Percentiles rank a stretch among this genome's conserved stretches.
These are phyloP conservation scores for Debaryomycetaceae sp. DNA, from an alignment of 1,139 yeast species.

Conservation along the genomic window DNA sequence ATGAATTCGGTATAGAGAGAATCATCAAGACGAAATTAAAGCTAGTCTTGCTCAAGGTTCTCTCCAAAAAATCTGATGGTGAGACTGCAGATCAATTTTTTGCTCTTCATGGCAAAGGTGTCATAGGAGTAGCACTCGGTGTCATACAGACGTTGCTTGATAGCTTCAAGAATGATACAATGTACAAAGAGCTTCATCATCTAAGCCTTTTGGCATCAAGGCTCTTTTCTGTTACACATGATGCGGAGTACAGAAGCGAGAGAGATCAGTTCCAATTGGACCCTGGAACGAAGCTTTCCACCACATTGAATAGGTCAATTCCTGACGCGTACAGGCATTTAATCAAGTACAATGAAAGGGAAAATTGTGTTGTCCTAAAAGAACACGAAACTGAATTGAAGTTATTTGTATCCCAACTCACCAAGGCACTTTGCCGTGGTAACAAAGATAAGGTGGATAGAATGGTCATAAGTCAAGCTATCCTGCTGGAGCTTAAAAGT, in stretches of 20 bases:
- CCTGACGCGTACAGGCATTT: slow-evolving; percentile 8
- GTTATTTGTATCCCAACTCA: slow-evolving; percentile 6
- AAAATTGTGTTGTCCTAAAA: slow-evolving; percentile 7
- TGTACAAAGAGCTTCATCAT: slow-evolving; percentile 6
- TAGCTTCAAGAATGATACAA: slow-evolving; percentile 4
- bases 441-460: slow-evolving; percentile 3
- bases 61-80: slow-evolving; percentile 3
- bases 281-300: slow-evolving; percentile 5
- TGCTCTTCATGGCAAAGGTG: slow-evolving; percentile 3
- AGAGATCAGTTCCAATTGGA: slow-evolving; percentile 3
- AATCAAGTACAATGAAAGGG: slow-evolving; percentile 9
- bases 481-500: slow-evolving; percentile 9
- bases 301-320: slow-evolving; percentile 7
- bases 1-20: slow-evolving; percentile 18
- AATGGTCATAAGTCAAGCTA: slow-evolving; percentile 5
- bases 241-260: background rate
- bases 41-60: slow-evolving; percentile 9
- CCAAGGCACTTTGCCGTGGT: slow-evolving; percentile 1
- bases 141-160: slow-evolving; percentile 5
- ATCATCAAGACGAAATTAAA: slow-evolving; percentile 13
- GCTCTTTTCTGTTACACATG: slow-evolving; percentile 4
- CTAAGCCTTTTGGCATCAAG: slow-evolving; percentile 8
- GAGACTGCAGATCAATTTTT: slow-evolving; percentile 4
- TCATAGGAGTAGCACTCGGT: background rate
- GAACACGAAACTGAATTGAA: slow-evolving; percentile 9